These are phyloP conservation scores for Arxiozyma bovina DNA, from an alignment of 1,139 yeast species.

Conservation along the genomic window DNA sequence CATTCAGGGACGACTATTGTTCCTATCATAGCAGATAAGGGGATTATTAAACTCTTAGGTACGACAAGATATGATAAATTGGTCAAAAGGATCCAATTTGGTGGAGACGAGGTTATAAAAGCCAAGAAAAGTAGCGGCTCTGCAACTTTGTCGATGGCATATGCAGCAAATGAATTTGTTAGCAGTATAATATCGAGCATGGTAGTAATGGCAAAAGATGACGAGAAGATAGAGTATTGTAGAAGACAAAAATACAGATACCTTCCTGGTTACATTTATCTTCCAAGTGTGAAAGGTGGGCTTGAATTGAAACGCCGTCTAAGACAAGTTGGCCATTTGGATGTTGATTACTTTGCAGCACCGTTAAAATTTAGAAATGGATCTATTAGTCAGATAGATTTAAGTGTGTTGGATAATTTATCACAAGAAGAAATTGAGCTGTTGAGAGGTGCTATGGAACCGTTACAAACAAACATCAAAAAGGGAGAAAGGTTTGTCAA, in stretches of 20 bases:
- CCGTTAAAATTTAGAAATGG: slow-evolving; percentile 46
- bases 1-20: slow-evolving; percentile 73
- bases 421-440: slow-evolving; percentile 40
- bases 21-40: slow-evolving; percentile 36
- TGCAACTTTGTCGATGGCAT: slow-evolving; percentile 72
- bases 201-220: slow-evolving; percentile 16
- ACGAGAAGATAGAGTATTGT: slow-evolving; percentile 8
- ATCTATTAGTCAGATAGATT: slow-evolving; percentile 42
- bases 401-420: slow-evolving; percentile 38
- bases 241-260: slow-evolving; percentile 13
- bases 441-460: slow-evolving; percentile 44
- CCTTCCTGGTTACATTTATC: slow-evolving; percentile 49
- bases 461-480: slow-evolving; percentile 46
- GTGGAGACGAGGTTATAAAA: slow-evolving; percentile 73
- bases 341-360: slow-evolving; percentile 50
- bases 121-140: slow-evolving; percentile 74
- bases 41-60: slow-evolving; percentile 12
- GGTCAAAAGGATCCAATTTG: slow-evolving; percentile 58
- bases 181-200: slow-evolving; percentile 22
- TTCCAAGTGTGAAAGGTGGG: slow-evolving; percentile 46
- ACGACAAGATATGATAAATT: slow-evolving; percentile 37
- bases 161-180: slow-evolving; percentile 64
- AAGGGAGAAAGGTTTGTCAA: slow-evolving; percentile 55
- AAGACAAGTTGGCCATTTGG: neutral
- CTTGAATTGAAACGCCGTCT: slow-evolving; percentile 35